Conservation (phyloP, 345 rosid species). For the Durio zibethinus region DNA sequence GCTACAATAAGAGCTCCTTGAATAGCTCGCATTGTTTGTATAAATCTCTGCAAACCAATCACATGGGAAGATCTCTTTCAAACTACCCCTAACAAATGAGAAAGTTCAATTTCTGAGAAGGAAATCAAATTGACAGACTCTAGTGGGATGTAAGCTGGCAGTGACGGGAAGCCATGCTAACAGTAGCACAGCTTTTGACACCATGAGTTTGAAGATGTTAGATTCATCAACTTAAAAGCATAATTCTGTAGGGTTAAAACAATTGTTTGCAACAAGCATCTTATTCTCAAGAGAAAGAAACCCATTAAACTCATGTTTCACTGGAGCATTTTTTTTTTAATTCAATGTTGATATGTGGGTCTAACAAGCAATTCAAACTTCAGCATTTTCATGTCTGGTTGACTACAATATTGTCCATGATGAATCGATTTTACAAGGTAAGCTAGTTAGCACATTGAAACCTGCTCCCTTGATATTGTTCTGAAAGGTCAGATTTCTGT, state of each 20-base stretch:
- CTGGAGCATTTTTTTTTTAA: background rate
- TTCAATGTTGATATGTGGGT: background rate
- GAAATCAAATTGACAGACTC: background rate
- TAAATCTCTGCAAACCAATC: constrained; percentile 79
- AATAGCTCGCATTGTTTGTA: constrained; percentile 83
- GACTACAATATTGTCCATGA: background rate
- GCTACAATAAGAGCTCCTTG: constrained; percentile 93
- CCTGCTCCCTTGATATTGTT: background rate
- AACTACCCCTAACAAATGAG: constrained; percentile 37
- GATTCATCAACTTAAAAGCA: background rate
- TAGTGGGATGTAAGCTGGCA: constrained; percentile 12
- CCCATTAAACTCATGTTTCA: background rate
- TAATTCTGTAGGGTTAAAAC: background rate
- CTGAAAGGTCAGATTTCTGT: background rate
- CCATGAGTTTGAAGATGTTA: background rate
- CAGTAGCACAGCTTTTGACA: background rate
- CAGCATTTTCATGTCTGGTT: background rate
- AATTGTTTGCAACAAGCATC: background rate
- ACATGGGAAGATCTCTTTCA: constrained; percentile 46
- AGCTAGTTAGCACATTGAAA: background rate
- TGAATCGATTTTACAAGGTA: background rate
- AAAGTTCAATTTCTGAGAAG: constrained; percentile 23
- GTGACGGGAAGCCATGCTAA: background rate
- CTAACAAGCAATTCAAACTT: background rate
- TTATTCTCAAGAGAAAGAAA: background rate